phyloP scores from a whole-genome alignment of 176 grass and related monocot genomes.

The Phoenix roebelenii region DNA sequence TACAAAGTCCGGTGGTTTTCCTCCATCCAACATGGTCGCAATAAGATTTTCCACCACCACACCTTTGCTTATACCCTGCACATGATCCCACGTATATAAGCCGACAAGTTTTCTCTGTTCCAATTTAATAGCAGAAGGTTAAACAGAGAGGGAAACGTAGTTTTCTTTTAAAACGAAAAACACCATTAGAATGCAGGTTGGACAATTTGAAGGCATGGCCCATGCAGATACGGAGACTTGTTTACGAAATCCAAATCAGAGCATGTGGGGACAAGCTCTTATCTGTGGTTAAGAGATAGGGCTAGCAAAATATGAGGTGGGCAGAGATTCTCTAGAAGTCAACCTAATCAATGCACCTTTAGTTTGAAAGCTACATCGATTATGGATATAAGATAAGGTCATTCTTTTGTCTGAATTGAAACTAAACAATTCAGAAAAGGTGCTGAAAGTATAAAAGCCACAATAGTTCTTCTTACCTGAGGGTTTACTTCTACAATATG shows the following conservation, averaged over 20 bases:
- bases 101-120: not conserved
- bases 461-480: constrained; percentile 24
- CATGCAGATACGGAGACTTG: too few relatives aligned
- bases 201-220: too few relatives aligned
- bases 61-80: constrained; percentile 35
- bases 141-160: not conserved
- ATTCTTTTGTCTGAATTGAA: constrained; percentile 3
- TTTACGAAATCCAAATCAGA: not conserved
- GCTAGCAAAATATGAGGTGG: constrained; percentile 1
- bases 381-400: not conserved
- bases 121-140: not conserved
- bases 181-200: too few relatives aligned
- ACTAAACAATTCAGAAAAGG: not conserved
- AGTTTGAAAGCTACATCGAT: constrained; percentile 1
- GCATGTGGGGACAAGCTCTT: too few relatives aligned
- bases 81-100: not conserved
- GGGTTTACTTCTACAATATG: constrained; percentile 51
- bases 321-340: constrained; percentile 2
- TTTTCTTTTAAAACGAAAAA: not conserved
- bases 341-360: constrained; percentile 10
- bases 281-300: not conserved
- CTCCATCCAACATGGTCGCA: not conserved
- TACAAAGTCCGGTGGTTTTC: constrained; percentile 17
- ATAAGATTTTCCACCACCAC: constrained; percentile 19
- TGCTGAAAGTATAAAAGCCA: not conserved